A percentile compares a stretch with the other conserved stretches of the same genome.
Conservation (phyloP, 2,329 filamentous ascomycete genomes). For the Clathrospora elynae region DNA sequence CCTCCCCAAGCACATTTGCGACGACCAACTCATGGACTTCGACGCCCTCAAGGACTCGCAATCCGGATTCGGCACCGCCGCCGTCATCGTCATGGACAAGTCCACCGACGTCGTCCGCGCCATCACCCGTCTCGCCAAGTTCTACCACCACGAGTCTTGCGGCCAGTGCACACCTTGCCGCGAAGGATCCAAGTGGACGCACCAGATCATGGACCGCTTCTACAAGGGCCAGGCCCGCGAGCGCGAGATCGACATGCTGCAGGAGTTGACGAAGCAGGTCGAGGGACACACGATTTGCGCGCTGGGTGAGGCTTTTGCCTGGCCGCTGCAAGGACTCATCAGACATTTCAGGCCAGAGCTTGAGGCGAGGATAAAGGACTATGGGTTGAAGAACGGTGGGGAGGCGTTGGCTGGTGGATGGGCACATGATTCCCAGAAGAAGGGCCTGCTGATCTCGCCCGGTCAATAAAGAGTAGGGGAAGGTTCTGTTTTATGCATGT, state of each 20-base stretch:
- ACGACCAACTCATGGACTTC: constrained; percentile 98
- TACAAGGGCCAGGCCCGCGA: constrained; percentile 86
- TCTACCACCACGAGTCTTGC: constrained; percentile 98
- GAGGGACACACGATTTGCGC: constrained; percentile 99
- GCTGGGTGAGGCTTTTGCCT: constrained; percentile 95
- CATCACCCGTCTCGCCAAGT: constrained; percentile 89
- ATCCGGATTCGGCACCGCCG: constrained; percentile 94
- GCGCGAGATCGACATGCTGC: constrained; percentile 98
- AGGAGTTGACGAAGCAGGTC: constrained; percentile 98
- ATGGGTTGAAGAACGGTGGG: constrained; percentile 73
- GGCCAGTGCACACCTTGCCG: constrained; percentile 99
- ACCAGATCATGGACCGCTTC: constrained; percentile 98
- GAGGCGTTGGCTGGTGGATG: constrained; percentile 84
- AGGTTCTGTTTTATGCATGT: constrained; percentile 40
- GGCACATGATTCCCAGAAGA: constrained; percentile 72
- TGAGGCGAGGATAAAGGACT: constrained; percentile 86
- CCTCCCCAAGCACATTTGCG: constrained; percentile 85
- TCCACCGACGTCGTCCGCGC: constrained; percentile 93
- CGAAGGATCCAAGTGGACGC: constrained; percentile 98
- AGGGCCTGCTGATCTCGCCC: constrained; percentile 85
- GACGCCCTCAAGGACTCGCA: constrained; percentile 97
- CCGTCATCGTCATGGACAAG: constrained; percentile 99
- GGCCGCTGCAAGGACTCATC: constrained; percentile 97
- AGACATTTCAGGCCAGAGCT: constrained; percentile 97
- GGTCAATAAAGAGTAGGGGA: constrained; percentile 66